phyloP scores from a whole-genome alignment of 495 filamentous ascomycete genomes.

The Tuber microsphaerosporum region DNA sequence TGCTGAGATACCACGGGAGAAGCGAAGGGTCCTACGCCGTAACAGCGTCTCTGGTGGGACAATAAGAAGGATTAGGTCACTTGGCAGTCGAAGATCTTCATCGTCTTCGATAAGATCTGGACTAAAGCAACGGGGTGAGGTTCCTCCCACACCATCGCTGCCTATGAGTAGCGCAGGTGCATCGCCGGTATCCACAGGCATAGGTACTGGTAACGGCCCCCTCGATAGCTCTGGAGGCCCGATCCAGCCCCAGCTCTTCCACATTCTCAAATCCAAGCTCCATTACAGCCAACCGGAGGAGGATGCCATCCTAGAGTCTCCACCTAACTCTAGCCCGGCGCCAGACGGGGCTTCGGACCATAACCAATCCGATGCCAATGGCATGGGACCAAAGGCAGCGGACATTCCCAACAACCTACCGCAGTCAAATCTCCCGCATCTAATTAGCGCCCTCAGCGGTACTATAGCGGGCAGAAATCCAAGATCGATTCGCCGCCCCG shows the following conservation, averaged over 20 bases:
- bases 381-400: conserved; percentile 5
- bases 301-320: background rate
- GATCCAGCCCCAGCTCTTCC: conserved; percentile 21
- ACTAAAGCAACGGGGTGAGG: background rate
- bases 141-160: background rate
- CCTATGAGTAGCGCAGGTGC: background rate
- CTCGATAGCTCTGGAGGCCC: background rate
- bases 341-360: background rate
- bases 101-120: conserved; percentile 3
- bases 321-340: background rate
- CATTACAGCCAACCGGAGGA: conserved; percentile 11
- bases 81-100: background rate
- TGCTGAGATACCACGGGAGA: conserved; percentile 18
- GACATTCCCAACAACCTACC: conserved; percentile 24
- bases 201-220: background rate
- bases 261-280: conserved; percentile 24
- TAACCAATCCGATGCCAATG: background rate
- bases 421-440: conserved; percentile 24
- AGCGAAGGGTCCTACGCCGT: conserved; percentile 19
- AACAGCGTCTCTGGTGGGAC: conserved; percentile 35
- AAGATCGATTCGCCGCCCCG: conserved; percentile 19
- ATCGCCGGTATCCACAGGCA: background rate
- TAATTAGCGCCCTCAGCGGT: conserved; percentile 9
- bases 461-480: conserved; percentile 11
- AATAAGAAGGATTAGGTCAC: conserved; percentile 13